These are phyloP conservation scores for Carex arenaria DNA, from an alignment of 202 grass and related monocot genomes.

Conservation along the genomic window DNA sequence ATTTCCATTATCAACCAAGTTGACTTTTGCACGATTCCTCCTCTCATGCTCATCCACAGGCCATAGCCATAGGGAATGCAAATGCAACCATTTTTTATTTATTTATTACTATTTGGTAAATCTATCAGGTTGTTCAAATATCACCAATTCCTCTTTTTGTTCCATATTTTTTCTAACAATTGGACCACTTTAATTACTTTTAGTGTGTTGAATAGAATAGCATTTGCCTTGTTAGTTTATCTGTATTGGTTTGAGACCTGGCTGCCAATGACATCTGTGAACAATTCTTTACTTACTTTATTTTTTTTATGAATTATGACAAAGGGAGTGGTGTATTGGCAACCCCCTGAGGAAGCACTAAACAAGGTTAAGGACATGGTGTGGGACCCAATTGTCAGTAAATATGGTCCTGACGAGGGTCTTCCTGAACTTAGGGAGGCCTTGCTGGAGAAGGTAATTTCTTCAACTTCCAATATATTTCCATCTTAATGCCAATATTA, in stretches of 20 bases:
- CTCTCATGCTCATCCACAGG: no score
- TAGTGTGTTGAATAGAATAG: no score
- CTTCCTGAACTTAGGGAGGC: conserved; percentile 81
- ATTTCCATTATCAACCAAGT: neutral
- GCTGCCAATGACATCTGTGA: neutral
- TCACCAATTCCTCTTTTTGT: neutral
- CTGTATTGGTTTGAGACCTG: neutral
- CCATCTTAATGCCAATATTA: neutral
- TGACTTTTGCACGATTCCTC: neutral
- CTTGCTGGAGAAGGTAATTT: conserved; percentile 75
- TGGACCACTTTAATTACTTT: no score
- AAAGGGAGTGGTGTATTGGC: conserved; percentile 95
- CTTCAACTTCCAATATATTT: conserved; percentile 2
- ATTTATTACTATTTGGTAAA: neutral
- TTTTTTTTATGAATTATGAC: conserved; percentile 3
- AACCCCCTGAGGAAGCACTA: conserved; percentile 65
- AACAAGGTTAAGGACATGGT: conserved; percentile 65
- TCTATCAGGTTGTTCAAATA: neutral
- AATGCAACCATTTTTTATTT: neutral
- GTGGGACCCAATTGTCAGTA: conserved; percentile 67
- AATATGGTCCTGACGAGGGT: conserved; percentile 91
- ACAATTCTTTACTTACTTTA: neutral
- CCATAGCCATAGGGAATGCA: no score
- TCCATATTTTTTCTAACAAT: neutral
- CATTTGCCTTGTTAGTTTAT: neutral